A percentile compares a stretch with the other conserved stretches of the same genome.
These are phyloP conservation scores for Sarocladiaceae sp. DNA, from an alignment of 2,329 filamentous ascomycete species.

Conservation along the genomic window DNA sequence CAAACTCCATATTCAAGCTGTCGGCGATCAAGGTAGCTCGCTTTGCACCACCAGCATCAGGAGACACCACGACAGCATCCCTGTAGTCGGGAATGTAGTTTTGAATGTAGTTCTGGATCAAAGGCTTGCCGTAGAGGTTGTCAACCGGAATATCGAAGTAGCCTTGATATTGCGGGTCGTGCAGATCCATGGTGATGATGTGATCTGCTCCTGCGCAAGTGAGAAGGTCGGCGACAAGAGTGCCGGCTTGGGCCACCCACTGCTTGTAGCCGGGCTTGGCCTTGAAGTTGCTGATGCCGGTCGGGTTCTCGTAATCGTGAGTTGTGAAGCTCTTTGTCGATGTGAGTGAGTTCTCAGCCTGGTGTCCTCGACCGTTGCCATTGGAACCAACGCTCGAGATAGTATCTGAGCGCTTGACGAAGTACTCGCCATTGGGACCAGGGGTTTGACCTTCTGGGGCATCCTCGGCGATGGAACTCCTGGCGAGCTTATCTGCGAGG, in stretches of 20 bases:
- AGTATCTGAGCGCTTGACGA: slow-evolving; percentile 30
- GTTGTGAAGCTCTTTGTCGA: slow-evolving; percentile 52
- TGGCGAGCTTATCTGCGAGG: slow-evolving; percentile 70
- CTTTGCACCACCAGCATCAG: slow-evolving; percentile 95
- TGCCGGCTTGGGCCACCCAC: slow-evolving; percentile 97
- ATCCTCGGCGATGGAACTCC: slow-evolving; percentile 52
- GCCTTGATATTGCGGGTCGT: slow-evolving; percentile 94
- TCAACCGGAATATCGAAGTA: slow-evolving; percentile 99
- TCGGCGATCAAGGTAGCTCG: slow-evolving; percentile 94
- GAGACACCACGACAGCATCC: slow-evolving; percentile 88
- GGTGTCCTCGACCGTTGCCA: slow-evolving; percentile 19
- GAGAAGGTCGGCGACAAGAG: slow-evolving; percentile 86
- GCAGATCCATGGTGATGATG: slow-evolving; percentile 95
- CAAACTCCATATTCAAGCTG: slow-evolving; percentile 88
- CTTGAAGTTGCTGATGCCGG: slow-evolving; percentile 56
- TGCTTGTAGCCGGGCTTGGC: slow-evolving; percentile 93
- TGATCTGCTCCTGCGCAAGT: slow-evolving; percentile 96
- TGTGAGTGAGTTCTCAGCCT: slow-evolving; percentile 33
- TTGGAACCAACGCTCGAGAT: slow-evolving; percentile 29
- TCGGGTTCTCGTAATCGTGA: slow-evolving; percentile 60
- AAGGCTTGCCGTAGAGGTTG: slow-evolving; percentile 84
- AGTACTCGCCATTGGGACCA: slow-evolving; percentile 26
- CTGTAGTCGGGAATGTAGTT: slow-evolving; percentile 80
- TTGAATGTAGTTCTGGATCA: slow-evolving; percentile 68
- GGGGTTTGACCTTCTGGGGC: slow-evolving; percentile 21